A percentile compares a stretch with the other conserved stretches of the same genome.
Evolutionary conservation across 495 filamentous ascomycete species (phyloP).

Genomic region (Penicillium manginii): DNA sequence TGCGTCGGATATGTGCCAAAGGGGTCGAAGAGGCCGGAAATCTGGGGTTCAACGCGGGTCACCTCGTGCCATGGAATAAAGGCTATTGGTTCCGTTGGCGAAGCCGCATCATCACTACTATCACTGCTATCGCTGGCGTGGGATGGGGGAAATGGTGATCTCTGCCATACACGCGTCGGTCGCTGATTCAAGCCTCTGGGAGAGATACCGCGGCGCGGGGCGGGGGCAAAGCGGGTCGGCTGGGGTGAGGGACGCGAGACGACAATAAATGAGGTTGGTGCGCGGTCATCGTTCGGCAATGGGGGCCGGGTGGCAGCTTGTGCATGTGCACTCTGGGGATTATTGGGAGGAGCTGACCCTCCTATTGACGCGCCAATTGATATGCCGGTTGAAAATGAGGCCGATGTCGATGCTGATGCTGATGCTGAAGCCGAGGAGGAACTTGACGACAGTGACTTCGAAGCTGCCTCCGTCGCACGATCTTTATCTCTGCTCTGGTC

Average conservation of each 20-base stretch:
- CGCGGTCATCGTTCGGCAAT: not conserved
- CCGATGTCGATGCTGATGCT: not conserved
- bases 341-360: not conserved
- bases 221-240: not conserved
- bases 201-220: not conserved
- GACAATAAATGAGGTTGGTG: constrained; percentile 13
- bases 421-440: not conserved
- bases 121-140: constrained; percentile 23
- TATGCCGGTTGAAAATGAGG: not conserved
- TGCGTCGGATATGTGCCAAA: constrained; percentile 34
- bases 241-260: constrained; percentile 11
- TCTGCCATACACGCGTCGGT: constrained; percentile 7
- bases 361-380: too few species aligned
- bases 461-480: constrained; percentile 1
- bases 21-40: constrained; percentile 35
- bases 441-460: not conserved
- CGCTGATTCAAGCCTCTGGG: not conserved
- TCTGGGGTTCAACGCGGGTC: constrained; percentile 26
- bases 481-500: constrained; percentile 43
- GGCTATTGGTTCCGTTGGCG: not conserved
- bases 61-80: constrained; percentile 11
- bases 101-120: constrained; percentile 16
- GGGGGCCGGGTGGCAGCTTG: not conserved
- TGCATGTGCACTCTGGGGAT: not conserved
- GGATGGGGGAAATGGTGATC: constrained; percentile 18